Conservation (phyloP, 2,329 filamentous ascomycete species). For the Penicillium sp. region DNA sequence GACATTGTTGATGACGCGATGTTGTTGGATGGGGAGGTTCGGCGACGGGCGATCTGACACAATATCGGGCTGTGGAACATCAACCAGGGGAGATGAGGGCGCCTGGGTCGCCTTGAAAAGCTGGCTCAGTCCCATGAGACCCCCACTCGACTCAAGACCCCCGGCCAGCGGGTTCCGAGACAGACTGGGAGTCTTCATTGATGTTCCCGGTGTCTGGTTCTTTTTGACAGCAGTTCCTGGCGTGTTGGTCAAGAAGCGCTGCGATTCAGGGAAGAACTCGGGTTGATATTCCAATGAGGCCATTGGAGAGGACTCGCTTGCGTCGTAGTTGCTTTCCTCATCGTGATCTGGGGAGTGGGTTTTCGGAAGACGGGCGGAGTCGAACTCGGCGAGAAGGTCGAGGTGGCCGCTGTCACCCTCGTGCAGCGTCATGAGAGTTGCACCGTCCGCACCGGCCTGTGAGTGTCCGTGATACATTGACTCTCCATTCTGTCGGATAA, state of each 20-base stretch:
- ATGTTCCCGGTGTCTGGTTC: slow-evolving; percentile 26
- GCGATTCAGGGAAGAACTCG: slow-evolving; percentile 47
- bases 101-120: slow-evolving; percentile 50
- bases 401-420: slow-evolving; percentile 46
- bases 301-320: slow-evolving; percentile 38
- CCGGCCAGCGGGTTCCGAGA: slow-evolving; percentile 45
- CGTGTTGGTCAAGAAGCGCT: slow-evolving; percentile 45
- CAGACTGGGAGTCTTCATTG: slow-evolving; percentile 39
- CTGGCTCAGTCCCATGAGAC: slow-evolving; percentile 48
- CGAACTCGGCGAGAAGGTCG: slow-evolving; percentile 42
- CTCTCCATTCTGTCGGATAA: slow-evolving; percentile 39
- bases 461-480: slow-evolving; percentile 23
- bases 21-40: slow-evolving; percentile 45
- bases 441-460: slow-evolving; percentile 28
- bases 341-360: slow-evolving; percentile 51
- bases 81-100: slow-evolving; percentile 45
- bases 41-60: slow-evolving; percentile 50
- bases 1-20: slow-evolving; percentile 31
- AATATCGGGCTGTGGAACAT: slow-evolving; percentile 36
- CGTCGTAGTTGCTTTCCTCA: slow-evolving; percentile 34
- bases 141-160: slow-evolving; percentile 36
- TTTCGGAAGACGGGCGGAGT: slow-evolving; percentile 22
- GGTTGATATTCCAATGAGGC: slow-evolving; percentile 28
- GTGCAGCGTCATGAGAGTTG: slow-evolving; percentile 38
- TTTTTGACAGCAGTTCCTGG: slow-evolving; percentile 41